phyloP scores from a whole-genome alignment of 177 flowering plant species.

The Vitis hybrid region DNA sequence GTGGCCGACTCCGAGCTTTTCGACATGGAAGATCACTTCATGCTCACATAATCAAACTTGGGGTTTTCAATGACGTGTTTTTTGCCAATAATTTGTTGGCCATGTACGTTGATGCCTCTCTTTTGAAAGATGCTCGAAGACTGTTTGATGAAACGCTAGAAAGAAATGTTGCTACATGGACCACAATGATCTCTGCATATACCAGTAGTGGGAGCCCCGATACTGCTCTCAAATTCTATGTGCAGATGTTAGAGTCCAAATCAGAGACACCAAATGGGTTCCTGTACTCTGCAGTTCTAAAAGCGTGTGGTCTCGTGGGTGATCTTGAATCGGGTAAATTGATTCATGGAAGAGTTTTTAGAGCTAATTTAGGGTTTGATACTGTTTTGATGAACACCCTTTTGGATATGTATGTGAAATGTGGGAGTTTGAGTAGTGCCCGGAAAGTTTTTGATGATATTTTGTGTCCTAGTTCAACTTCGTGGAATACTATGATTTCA shows the following conservation, averaged over 20 bases:
- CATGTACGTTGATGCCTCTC: conserved; percentile 16
- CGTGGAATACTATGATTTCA: conserved; percentile 32
- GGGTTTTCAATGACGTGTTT: conserved; percentile 15
- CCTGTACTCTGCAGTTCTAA: conserved; percentile 30
- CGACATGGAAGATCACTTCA: conserved; percentile 28
- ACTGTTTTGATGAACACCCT: conserved; percentile 33
- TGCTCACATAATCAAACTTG: conserved; percentile 21
- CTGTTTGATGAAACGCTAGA: conserved; percentile 33
- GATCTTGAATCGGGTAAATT: conserved; percentile 22
- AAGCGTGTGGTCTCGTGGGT: conserved; percentile 28
- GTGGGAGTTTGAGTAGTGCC: conserved; percentile 30
- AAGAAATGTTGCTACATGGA: conserved; percentile 31
- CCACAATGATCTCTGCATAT: conserved; percentile 29
- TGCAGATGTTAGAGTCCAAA: conserved; percentile 18
- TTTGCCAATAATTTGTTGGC: conserved; percentile 26
- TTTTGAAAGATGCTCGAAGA: conserved; percentile 16
- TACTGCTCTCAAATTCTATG: conserved; percentile 19
- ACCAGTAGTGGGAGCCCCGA: conserved; percentile 19
- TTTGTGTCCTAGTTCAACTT: conserved; percentile 11
- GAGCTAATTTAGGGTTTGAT: conserved; percentile 17
- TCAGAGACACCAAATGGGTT: conserved; percentile 28
- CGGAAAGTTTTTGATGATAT: conserved; percentile 19
- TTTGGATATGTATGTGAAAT: conserved; percentile 33
- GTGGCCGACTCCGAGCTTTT: conserved; percentile 19
- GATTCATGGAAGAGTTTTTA: conserved; percentile 18